Evolutionary conservation across 768 basidiomycete species (phyloP).

Genomic region (Cyclocybe aegerita): DNA sequence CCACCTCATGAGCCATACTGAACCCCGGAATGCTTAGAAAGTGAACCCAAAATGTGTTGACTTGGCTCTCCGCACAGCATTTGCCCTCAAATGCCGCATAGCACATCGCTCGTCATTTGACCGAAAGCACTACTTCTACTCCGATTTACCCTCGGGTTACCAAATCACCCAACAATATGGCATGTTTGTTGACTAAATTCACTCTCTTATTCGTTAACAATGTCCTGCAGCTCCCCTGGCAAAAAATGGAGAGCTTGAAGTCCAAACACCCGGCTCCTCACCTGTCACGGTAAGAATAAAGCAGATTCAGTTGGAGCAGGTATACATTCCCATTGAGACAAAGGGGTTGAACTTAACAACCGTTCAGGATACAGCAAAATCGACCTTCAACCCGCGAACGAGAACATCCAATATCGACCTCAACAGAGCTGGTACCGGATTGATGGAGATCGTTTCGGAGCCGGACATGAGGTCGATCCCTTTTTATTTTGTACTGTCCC

Average conservation of each 20-base stretch:
- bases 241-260: slow-evolving; percentile 48
- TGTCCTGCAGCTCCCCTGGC: slow-evolving; percentile 71
- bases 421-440: slow-evolving; percentile 84
- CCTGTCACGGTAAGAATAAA: slow-evolving; percentile 70
- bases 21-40: slow-evolving; percentile 33
- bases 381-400: slow-evolving; percentile 55
- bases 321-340: slow-evolving; percentile 25
- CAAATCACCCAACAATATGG: slow-evolving; percentile 98
- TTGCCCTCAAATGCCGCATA: slow-evolving; percentile 70
- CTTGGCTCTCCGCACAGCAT: slow-evolving; percentile 76
- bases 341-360: not conserved
- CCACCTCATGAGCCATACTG: not conserved
- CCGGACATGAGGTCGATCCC: slow-evolving; percentile 75
- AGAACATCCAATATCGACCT: slow-evolving; percentile 72
- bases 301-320: slow-evolving; percentile 96
- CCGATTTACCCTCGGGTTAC: slow-evolving; percentile 91
- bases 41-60: slow-evolving; percentile 72
- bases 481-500: not conserved
- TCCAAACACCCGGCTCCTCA: slow-evolving; percentile 41
- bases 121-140: slow-evolving; percentile 97
- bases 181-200: slow-evolving; percentile 24
- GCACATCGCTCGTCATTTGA: slow-evolving; percentile 83
- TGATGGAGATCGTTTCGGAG: slow-evolving; percentile 96
- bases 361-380: slow-evolving; percentile 87
- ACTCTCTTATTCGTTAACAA: not conserved